Evolutionary conservation across 2,329 filamentous ascomycete genomes (phyloP).

Genomic region (Ophiocordyceps camponoti-saundersi): DNA sequence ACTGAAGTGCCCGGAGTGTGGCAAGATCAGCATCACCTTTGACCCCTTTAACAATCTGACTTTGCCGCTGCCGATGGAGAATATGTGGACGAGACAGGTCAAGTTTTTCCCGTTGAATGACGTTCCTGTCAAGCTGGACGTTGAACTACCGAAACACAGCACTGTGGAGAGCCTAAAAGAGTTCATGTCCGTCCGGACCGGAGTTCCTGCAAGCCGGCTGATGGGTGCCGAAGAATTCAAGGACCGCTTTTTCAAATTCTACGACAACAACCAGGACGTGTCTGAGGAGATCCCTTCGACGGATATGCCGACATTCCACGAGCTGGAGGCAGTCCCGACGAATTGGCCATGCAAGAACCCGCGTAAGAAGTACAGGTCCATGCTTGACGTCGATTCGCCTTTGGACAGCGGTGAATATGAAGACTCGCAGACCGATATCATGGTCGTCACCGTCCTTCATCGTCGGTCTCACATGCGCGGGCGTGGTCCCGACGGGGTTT

Average conservation of each 20-base stretch:
- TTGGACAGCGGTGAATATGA: constrained; percentile 34
- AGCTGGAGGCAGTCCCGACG: constrained; percentile 63
- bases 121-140: constrained; percentile 49
- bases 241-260: constrained; percentile 72
- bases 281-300: constrained; percentile 55
- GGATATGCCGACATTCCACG: constrained; percentile 52
- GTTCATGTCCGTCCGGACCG: constrained; percentile 50
- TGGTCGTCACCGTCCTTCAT: constrained; percentile 59
- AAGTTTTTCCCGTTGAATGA: constrained; percentile 65
- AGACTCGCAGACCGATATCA: constrained; percentile 42
- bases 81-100: constrained; percentile 58
- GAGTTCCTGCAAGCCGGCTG: constrained; percentile 46
- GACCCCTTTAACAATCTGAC: constrained; percentile 95
- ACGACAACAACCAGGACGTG: constrained; percentile 50
- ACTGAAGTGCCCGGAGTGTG: constrained; percentile 74
- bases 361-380: constrained; percentile 29
- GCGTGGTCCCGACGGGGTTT: constrained; percentile 12
- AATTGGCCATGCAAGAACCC: constrained; percentile 48
- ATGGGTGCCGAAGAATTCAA: constrained; percentile 72
- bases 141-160: constrained; percentile 67
- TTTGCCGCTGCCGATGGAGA: constrained; percentile 74
- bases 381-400: constrained; percentile 28
- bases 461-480: constrained; percentile 22
- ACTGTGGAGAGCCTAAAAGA: constrained; percentile 53
- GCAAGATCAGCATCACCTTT: constrained; percentile 96